phyloP scores from a whole-genome alignment of 148 eudicot genomes.

The Oxyria digyna region DNA sequence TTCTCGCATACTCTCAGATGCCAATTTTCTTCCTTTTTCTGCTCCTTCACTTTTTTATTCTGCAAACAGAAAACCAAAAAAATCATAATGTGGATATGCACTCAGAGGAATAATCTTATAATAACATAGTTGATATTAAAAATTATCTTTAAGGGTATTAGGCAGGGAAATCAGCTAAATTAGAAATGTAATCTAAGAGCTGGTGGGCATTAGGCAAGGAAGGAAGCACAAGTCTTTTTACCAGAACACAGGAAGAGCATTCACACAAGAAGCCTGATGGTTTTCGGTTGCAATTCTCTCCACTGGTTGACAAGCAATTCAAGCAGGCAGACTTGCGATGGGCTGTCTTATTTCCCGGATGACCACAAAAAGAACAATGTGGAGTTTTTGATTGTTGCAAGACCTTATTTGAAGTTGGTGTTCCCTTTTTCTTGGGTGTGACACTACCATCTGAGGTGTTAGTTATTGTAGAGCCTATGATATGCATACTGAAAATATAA shows the following conservation, averaged over 20 bases:
- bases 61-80: constrained; percentile 21
- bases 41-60: constrained; percentile 49
- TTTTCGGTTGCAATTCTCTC: constrained; percentile 42
- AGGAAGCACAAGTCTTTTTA: constrained; percentile 16
- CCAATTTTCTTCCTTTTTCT: constrained; percentile 56
- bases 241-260: constrained; percentile 62
- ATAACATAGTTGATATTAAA: neutral
- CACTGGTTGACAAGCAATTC: constrained; percentile 34
- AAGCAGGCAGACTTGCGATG: constrained; percentile 58
- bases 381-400: constrained; percentile 28
- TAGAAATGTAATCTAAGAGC: neutral
- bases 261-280: constrained; percentile 55
- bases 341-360: constrained; percentile 75
- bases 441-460: constrained; percentile 14
- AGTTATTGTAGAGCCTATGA: constrained; percentile 40
- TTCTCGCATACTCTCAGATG: constrained; percentile 54
- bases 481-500: constrained; percentile 45
- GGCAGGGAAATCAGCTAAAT: neutral
- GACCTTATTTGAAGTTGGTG: constrained; percentile 20
- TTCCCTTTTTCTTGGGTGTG: constrained; percentile 14
- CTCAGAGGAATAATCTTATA: neutral
- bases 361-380: constrained; percentile 94
- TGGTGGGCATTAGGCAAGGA: neutral
- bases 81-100: neutral
- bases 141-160: neutral